Evolutionary conservation across 345 rosid genomes (phyloP).

Genomic region (Trapa bicornis): DNA sequence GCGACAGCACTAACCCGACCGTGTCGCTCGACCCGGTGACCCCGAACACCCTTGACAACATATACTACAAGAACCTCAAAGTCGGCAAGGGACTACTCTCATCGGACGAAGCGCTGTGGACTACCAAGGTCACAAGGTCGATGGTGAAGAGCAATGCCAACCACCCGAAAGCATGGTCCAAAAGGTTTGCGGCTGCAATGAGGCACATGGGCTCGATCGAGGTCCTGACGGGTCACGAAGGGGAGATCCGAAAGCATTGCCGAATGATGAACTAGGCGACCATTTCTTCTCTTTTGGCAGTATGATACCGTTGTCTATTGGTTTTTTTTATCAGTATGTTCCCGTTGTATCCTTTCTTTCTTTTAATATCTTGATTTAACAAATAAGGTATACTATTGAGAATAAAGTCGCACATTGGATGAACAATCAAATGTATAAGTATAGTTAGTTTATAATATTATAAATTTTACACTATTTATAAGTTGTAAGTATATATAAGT

Average conservation of each 20-base stretch:
- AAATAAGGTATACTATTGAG: too few relatives aligned
- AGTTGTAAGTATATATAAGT: too few relatives aligned
- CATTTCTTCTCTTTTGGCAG: too few relatives aligned
- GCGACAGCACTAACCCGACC: constrained; percentile 2
- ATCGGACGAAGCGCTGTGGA: constrained; percentile 15
- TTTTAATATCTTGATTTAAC: too few relatives aligned
- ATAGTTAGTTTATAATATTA: too few relatives aligned
- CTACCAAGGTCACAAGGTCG: constrained; percentile 1
- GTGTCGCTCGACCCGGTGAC: constrained; percentile 12
- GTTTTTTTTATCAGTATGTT: too few relatives aligned
- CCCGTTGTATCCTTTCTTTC: too few relatives aligned
- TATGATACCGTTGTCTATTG: too few relatives aligned
- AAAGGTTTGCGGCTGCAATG: constrained; percentile 9
- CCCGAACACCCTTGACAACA: constrained; percentile 11
- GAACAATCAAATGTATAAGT: too few relatives aligned
- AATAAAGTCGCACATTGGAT: too few relatives aligned
- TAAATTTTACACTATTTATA: too few relatives aligned
- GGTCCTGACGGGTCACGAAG: constrained; percentile 11
- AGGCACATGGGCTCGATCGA: constrained; percentile 12
- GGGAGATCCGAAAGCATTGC: constrained; percentile 15
- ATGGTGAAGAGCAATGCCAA: constrained; percentile 6
- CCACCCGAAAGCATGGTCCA: constrained; percentile 9
- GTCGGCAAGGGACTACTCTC: constrained; percentile 6
- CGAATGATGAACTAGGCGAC: constrained; percentile 7
- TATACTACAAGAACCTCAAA: constrained; percentile 11